Evolutionary conservation across 2,329 filamentous ascomycete species (phyloP).

Genomic region (Arthrobotrys entomopaga): DNA sequence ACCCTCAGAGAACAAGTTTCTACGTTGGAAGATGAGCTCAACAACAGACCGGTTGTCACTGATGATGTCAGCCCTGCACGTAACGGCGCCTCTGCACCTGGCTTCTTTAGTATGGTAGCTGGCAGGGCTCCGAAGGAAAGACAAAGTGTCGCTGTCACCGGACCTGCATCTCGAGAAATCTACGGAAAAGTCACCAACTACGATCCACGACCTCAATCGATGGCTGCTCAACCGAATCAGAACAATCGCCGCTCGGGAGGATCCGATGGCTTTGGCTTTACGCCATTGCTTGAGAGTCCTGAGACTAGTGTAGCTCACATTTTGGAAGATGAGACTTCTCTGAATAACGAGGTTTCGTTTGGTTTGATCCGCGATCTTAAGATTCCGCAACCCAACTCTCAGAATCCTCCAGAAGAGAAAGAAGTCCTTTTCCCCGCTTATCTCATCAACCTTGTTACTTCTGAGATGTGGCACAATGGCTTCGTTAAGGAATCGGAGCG

Average conservation of each 20-base stretch:
- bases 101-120: conserved; percentile 94
- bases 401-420: conserved; percentile 92
- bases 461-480: conserved; percentile 99
- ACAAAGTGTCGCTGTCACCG: conserved; percentile 74
- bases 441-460: conserved; percentile 97
- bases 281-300: conserved; percentile 85
- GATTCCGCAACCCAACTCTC: conserved; percentile 88
- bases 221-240: conserved; percentile 80
- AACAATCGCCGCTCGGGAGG: conserved; percentile 62
- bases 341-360: conserved; percentile 97
- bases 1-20: conserved; percentile 86
- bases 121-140: conserved; percentile 92
- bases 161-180: conserved; percentile 60
- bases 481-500: conserved; percentile 99
- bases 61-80: conserved; percentile 75
- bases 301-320: conserved; percentile 94
- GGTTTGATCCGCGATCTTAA: conserved; percentile 95
- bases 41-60: conserved; percentile 67
- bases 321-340: conserved; percentile 90
- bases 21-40: conserved; percentile 88
- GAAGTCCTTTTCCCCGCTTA: conserved; percentile 98
- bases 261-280: conserved; percentile 75
- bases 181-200: conserved; percentile 73
- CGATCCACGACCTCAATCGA: conserved; percentile 94
- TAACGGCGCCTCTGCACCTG: conserved; percentile 65